Base-by-base conservation (phyloP, 2,329 filamentous ascomycete species). In the Hymenoscyphus occultus region DNA sequence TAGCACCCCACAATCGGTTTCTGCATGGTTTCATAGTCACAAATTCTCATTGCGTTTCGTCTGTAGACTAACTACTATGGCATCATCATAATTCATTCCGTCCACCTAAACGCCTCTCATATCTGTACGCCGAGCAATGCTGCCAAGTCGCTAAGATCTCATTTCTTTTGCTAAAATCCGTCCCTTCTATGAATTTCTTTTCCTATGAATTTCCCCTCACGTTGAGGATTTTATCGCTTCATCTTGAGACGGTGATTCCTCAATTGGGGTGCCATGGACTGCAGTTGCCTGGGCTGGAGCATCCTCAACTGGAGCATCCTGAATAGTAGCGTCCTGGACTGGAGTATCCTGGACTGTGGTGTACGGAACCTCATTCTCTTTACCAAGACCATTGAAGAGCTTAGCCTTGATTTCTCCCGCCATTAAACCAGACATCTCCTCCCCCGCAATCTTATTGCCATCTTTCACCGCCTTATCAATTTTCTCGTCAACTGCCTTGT, bases 361-460 rank as follows among this genome's bases (percentile, higher is more conserved):
- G 22, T 1, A 7, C 12, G 3, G 45, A 16, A 19, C 45, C 45
- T 28, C 9, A 2, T 19, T 51, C 19, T 51, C n/a, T 4, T 71
- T 69, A 56, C 71, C 71, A 16, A 75, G 64, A 1, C 74, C 74
- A 67, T 76, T 76, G 70, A 84, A 84, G 10, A 84, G 74, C 67
- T 78, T 80, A 68, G 80, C 79, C 73, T 84, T 84, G 35, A 84
- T 80, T 57, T 83, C 80, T 35, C 73, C 76, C 48, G 77, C 76
- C 69, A 79, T 74, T 51, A 79, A 67, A 5, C 78, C 78, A 0
- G 74, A 75, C 56, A 74, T 74, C 67, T 86, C 84, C 70, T 86
- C 84, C 0, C 80, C 80, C 5, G 83, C 80, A 72, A 87, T 84
- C 69, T 84, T 83, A 68, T 84, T 82, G 61, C 84, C 83, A 68